Percentiles rank a stretch among this genome's conserved stretches.
Conservation (phyloP, 2,329 filamentous ascomycete genomes). For the Simplicillium sp. region DNA sequence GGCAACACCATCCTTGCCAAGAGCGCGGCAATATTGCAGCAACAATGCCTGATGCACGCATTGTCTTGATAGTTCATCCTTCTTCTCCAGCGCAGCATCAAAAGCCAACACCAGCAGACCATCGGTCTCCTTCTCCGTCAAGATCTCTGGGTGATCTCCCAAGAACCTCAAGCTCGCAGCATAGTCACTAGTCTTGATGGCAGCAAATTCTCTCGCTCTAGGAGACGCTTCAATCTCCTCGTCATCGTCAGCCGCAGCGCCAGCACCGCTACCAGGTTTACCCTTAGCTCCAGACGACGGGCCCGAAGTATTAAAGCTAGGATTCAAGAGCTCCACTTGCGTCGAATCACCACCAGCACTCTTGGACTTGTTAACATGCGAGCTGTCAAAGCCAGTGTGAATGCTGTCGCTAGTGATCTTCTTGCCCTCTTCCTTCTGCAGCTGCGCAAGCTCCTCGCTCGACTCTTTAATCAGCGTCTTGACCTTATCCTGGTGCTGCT, state of each 20-base stretch:
- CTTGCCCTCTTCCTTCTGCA: constrained; percentile 74
- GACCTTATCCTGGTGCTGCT: constrained; percentile 69
- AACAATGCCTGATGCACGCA: constrained; percentile 91
- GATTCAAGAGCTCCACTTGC: constrained; percentile 69
- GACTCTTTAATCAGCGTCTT: constrained; percentile 69
- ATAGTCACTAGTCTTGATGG: constrained; percentile 70
- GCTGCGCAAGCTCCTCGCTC: constrained; percentile 60
- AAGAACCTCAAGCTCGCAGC: constrained; percentile 66
- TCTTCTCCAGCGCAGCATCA: constrained; percentile 69
- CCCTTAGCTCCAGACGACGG: constrained; percentile 3
- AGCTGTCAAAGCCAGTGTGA: constrained; percentile 84
- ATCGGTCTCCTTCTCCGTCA: constrained; percentile 81
- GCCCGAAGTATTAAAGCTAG: constrained; percentile 28
- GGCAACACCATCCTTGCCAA: constrained; percentile 79
- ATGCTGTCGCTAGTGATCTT: constrained; percentile 94
- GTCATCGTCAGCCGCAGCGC: constrained; percentile 48
- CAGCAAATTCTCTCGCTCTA: constrained; percentile 70
- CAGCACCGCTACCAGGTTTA: constrained; percentile 6
- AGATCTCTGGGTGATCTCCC: constrained; percentile 63
- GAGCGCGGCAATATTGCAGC: constrained; percentile 85
- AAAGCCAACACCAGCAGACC: constrained; percentile 87
- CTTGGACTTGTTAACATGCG: constrained; percentile 60
- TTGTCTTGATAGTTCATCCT: constrained; percentile 68
- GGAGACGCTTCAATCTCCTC: constrained; percentile 68
- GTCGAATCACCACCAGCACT: constrained; percentile 33